Conservation (phyloP, 164 flowering plant species). For the Cinnamomum chago region DNA sequence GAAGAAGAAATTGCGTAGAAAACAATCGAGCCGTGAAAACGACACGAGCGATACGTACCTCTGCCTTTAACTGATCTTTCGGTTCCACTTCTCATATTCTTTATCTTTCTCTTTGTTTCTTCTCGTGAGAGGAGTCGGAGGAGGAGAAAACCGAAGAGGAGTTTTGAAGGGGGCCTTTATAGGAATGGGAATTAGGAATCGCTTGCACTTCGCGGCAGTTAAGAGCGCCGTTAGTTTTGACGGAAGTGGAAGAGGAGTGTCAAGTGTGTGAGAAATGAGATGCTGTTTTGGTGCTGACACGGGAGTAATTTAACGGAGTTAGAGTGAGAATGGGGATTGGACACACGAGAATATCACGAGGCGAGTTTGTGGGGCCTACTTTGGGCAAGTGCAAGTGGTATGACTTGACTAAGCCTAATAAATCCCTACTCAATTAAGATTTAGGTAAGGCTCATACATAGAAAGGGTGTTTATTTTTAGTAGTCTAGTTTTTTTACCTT, state of each 20-base stretch:
- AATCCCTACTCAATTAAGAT: too few species aligned
- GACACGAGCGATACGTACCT: constrained; percentile 11
- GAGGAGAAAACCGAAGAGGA: not conserved
- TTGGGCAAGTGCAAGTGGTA: too few species aligned
- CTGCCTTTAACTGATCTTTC: constrained; percentile 8
- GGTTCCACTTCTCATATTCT: not conserved
- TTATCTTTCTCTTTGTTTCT: not conserved
- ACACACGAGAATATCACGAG: too few species aligned
- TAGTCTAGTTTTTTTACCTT: too few species aligned
- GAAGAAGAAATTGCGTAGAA: not conserved
- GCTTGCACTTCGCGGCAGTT: constrained; percentile 17
- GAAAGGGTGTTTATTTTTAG: too few species aligned
- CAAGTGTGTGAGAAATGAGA: too few species aligned
- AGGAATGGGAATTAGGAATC: constrained; percentile 13
- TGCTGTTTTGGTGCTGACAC: too few species aligned
- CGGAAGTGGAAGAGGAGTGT: constrained; percentile 9
- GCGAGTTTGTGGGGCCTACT: too few species aligned
- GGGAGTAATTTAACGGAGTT: too few species aligned
- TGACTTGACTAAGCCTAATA: too few species aligned
- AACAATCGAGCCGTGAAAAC: not conserved
- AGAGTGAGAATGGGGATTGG: too few species aligned
- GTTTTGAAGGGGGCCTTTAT: not conserved
- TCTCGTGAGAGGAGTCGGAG: not conserved
- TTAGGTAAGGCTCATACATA: too few species aligned
- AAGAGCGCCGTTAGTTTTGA: constrained; percentile 22